Conservation (phyloP, 2,329 filamentous ascomycete genomes). For the Ustilaginoidea virens region DNA sequence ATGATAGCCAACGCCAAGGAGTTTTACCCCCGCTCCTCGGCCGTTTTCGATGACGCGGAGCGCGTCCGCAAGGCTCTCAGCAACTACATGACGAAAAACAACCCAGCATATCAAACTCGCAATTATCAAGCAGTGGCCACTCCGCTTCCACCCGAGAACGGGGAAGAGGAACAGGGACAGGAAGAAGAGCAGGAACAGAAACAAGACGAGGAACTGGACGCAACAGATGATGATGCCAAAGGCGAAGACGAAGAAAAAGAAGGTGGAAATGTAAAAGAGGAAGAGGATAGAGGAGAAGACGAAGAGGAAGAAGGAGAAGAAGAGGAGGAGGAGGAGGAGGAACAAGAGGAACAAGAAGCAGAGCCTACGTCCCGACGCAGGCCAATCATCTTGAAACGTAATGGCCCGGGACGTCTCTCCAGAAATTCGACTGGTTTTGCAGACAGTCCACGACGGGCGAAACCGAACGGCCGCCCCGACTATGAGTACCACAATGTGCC, state of each 20-base stretch:
- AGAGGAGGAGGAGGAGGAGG: constrained; percentile 12
- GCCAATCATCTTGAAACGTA: constrained; percentile 25
- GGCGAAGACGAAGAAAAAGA: constrained; percentile 15
- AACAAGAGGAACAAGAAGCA: too few species aligned
- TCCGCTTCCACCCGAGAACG: constrained; percentile 39
- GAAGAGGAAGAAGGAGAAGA: constrained; percentile 5
- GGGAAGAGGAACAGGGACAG: constrained; percentile 14
- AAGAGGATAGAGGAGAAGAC: constrained; percentile 6
- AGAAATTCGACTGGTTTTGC: constrained; percentile 16
- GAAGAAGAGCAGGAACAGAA: constrained; percentile 14
- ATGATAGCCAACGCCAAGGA: constrained; percentile 81
- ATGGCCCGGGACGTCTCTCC: constrained; percentile 17
- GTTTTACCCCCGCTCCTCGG: constrained; percentile 58
- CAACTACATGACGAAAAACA: constrained; percentile 76
- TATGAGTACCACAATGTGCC: constrained; percentile 38
- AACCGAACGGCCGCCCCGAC: constrained; percentile 28
- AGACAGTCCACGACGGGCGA: constrained; percentile 19
- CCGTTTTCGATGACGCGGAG: constrained; percentile 71
- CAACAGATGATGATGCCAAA: constrained; percentile 18
- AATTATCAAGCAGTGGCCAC: constrained; percentile 59
- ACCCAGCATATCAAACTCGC: constrained; percentile 61
- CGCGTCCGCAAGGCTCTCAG: constrained; percentile 72
- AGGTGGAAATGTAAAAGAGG: constrained; percentile 16
- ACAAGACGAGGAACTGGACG: constrained; percentile 15
- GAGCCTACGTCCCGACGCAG: constrained; percentile 17